These are phyloP conservation scores for Proliferodiscus dingleyae DNA, from an alignment of 2,329 filamentous ascomycete species.

Conservation along the genomic window DNA sequence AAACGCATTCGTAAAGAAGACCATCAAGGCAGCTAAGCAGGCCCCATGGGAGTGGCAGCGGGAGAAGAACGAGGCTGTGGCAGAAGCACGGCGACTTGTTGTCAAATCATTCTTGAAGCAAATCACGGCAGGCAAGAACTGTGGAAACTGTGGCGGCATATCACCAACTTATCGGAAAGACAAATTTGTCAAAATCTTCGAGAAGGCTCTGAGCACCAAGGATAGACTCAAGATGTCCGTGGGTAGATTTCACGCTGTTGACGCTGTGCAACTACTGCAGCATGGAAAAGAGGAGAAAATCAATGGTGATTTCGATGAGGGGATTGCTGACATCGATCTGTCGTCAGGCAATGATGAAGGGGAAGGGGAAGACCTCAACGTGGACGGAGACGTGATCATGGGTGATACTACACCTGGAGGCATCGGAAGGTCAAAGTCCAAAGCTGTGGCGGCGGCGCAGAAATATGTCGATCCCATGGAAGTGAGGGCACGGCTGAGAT, in stretches of 20 bases:
- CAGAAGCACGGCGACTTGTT: conserved; percentile 68
- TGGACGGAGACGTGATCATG: conserved; percentile 54
- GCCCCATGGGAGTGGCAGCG: conserved; percentile 38
- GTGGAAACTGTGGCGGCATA: conserved; percentile 61
- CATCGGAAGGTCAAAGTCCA: conserved; percentile 33
- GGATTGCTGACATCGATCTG: conserved; percentile 59
- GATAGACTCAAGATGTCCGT: conserved; percentile 74
- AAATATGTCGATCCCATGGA: conserved; percentile 79
- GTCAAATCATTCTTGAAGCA: conserved; percentile 77
- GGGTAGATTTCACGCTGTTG: conserved; percentile 47
- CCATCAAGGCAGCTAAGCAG: conserved; percentile 54
- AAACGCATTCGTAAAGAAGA: conserved; percentile 66
- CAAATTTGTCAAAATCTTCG: conserved; percentile 87
- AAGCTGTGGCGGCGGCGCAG: conserved; percentile 45
- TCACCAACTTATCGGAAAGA: conserved; percentile 86
- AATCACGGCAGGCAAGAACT: conserved; percentile 66
- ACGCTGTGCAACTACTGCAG: conserved; percentile 34
- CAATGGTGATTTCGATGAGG: conserved; percentile 51
- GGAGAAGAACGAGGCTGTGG: conserved; percentile 76
- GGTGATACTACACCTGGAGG: conserved; percentile 41
- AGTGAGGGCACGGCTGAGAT: conserved; percentile 69
- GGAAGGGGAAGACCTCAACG: conserved; percentile 44
- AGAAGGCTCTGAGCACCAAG: conserved; percentile 70
- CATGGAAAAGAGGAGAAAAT: conserved; percentile 34
- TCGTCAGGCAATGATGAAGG: conserved; percentile 41